Percentiles rank a stretch among this genome's conserved stretches.
These are phyloP conservation scores for Dactylellina drechsleri DNA, from an alignment of 2,329 filamentous ascomycete species.

Conservation along the genomic window DNA sequence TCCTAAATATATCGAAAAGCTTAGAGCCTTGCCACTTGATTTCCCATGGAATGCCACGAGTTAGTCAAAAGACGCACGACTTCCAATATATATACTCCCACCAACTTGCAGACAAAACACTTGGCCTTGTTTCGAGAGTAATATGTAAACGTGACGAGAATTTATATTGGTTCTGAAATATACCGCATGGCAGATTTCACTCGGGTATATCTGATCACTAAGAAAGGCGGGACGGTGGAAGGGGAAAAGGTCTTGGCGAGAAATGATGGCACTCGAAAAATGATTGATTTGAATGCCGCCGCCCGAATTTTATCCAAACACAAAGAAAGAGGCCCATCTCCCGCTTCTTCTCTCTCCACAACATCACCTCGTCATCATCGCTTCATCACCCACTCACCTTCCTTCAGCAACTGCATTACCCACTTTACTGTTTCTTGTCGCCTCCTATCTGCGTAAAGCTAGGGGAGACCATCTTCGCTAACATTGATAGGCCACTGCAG, in stretches of 20 bases:
- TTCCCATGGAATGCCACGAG: no score
- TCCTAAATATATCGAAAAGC: no score
- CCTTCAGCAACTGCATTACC: constrained; percentile 12
- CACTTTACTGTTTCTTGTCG: constrained; percentile 2
- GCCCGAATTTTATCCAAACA: constrained; percentile 21
- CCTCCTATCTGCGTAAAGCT: constrained; percentile 1
- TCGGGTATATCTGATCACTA: not conserved
- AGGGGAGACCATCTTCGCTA: not conserved
- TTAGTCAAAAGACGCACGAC: no score
- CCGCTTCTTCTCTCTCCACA: not conserved
- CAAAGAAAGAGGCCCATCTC: constrained; percentile 8
- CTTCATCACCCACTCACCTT: constrained; percentile 5
- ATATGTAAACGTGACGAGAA: no score
- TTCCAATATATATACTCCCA: no score
- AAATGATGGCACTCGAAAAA: constrained; percentile 18
- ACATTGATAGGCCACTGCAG: not conserved
- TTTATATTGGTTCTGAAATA: no score
- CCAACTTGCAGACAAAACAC: no score
- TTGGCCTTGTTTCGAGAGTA: no score
- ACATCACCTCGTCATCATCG: constrained; percentile 7
- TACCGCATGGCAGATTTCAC: no score
- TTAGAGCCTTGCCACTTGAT: no score
- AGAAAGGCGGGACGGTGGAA: constrained; percentile 27
- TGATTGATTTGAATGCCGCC: constrained; percentile 30
- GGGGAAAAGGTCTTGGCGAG: constrained; percentile 34